These are phyloP conservation scores for Colletotrichum sojae DNA, from an alignment of 2,329 filamentous ascomycete species.

Conservation along the genomic window DNA sequence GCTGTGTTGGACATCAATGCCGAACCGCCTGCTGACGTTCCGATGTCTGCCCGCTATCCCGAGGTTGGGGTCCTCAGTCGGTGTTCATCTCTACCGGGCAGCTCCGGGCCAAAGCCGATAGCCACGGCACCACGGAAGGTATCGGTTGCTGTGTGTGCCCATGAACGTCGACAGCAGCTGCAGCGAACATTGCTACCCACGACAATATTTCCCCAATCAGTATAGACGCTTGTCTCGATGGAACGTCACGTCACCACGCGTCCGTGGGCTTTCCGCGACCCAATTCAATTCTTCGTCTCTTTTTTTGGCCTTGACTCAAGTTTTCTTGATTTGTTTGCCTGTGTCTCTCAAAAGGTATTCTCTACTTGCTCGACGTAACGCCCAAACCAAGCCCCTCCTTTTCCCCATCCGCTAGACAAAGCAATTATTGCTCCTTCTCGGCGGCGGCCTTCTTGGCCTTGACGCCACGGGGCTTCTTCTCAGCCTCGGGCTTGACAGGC, in stretches of 20 bases:
- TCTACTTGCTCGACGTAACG: conserved; percentile 42
- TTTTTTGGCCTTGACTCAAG: conserved; percentile 40
- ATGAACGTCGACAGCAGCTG: background rate
- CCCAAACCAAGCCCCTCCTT: conserved; percentile 35
- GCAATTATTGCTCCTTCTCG: conserved; percentile 61
- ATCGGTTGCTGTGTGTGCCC: background rate
- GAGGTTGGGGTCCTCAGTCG: conserved; percentile 24
- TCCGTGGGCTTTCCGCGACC: conserved; percentile 16
- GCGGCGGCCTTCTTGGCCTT: conserved; percentile 81
- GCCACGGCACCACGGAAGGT: conserved; percentile 3
- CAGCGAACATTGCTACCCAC: background rate
- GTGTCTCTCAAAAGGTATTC: conserved; percentile 38
- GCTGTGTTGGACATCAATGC: background rate
- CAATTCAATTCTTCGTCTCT: conserved; percentile 30
- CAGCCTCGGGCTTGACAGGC: conserved; percentile 81
- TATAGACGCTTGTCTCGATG: background rate
- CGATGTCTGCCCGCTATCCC: conserved; percentile 25
- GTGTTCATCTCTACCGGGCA: conserved; percentile 10
- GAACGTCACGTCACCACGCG: background rate
- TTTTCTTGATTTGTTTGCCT: conserved; percentile 40
- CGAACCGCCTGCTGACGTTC: conserved; percentile 22
- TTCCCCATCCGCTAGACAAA: conserved; percentile 32
- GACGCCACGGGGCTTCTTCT: conserved; percentile 82
- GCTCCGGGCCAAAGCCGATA: conserved; percentile 22
- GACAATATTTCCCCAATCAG: background rate